Base-by-base conservation (phyloP, 306 rosid species). In the Lathyrus tuberosus region DNA sequence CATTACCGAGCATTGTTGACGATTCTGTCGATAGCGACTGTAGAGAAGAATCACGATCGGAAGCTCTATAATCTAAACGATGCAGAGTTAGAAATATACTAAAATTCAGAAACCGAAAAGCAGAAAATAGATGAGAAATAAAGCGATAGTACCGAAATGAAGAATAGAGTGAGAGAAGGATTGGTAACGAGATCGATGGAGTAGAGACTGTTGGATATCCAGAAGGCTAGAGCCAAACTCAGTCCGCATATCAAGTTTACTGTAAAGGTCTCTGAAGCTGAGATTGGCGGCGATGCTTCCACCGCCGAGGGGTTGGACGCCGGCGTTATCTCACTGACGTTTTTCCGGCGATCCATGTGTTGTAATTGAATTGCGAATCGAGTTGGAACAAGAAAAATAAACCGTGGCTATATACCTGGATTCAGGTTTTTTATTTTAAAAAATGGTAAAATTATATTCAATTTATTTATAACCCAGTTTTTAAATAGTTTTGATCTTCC, bases 121-220 rank as follows among this genome's bases (percentile, higher is more conserved):
- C 0, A 31, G 22, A 6, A 1, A 26, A 10, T 3, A 0, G 6
- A 1, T 58, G 30, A 20, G 18, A 71, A 65, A 62, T 28, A 13
- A 42, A 51, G 69, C 6, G 66, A 78, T 1, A 12, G 62, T 82
- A 79, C 86, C 83, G 58, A 79, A 47, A 82, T 75, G 74, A 79
- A 10, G 63, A 79, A 79, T 18, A 82, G 69, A 28, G 86, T 79
- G 62, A 35, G 70, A 71, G 83, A 82, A 54, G 83, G 79, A 46
- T 79, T 59, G 7, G 76, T 47, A 7, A 82, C 47, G 26, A 82
- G 79, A 31, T 75, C 4, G 62, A 71, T 17, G 49, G 79, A 75
- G 72, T 61, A 82, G 44, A 65, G 0, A 31, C 14, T 67, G 22
- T 47, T 17, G 12, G 83, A 74, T 2, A 67, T 5, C n/a, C 13